These are phyloP conservation scores for Trichoderma atroviride DNA, from an alignment of 2,329 filamentous ascomycete genomes.

Conservation along the genomic window DNA sequence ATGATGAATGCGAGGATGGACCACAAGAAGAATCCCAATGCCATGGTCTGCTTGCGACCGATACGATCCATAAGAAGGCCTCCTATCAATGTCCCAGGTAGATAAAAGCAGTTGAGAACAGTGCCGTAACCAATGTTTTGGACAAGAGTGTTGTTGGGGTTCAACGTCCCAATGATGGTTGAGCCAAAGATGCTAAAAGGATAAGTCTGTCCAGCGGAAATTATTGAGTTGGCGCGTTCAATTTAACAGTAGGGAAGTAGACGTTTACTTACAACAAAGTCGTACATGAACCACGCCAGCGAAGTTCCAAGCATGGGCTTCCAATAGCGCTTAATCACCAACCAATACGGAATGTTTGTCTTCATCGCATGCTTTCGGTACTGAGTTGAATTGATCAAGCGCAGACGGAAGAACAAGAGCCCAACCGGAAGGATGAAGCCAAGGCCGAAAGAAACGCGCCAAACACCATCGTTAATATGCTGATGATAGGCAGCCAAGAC, in stretches of 20 bases:
- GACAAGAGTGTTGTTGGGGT: constrained; percentile 27
- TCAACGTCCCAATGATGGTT: constrained; percentile 29
- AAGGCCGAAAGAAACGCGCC: constrained; percentile 43
- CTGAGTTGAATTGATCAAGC: constrained; percentile 53
- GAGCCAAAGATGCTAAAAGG: constrained; percentile 34
- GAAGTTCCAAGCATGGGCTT: constrained; percentile 55
- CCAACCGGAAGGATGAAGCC: constrained; percentile 39
- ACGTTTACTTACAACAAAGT: constrained; percentile 31
- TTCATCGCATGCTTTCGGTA: constrained; percentile 36
- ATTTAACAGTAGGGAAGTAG: no score
- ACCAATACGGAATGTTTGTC: constrained; percentile 32
- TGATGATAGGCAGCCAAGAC: constrained; percentile 44
- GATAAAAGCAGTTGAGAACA: constrained; percentile 32
- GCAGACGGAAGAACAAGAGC: constrained; percentile 58
- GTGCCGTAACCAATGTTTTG: constrained; percentile 33
- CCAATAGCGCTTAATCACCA: constrained; percentile 42
- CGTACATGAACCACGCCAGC: constrained; percentile 52
- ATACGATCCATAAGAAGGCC: constrained; percentile 45
- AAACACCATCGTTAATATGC: constrained; percentile 45
- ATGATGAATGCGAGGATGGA: constrained; percentile 52
- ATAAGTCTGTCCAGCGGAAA: constrained; percentile 29
- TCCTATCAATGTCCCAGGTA: constrained; percentile 40
- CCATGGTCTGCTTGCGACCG: constrained; percentile 39
- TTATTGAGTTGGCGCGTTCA: background rate
- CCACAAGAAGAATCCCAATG: constrained; percentile 33